A percentile compares a stretch with the other conserved stretches of the same genome.
Conservation (phyloP, 805 yeast species). For the Wickerhamiella kurtzmanii region DNA sequence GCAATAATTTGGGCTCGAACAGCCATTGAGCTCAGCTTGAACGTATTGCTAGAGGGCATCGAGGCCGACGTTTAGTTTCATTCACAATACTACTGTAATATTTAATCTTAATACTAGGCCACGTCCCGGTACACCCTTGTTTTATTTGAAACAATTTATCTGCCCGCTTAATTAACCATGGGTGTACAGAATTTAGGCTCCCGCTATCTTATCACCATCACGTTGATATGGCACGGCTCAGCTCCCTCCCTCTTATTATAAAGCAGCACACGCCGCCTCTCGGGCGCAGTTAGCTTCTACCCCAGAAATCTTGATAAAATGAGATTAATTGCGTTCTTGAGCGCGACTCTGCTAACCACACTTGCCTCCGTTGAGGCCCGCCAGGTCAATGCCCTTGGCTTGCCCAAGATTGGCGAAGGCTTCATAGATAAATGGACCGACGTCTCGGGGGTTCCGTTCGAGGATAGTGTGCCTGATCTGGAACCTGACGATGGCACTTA, state of each 20-base stretch:
- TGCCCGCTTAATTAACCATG: background rate
- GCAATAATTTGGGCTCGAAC: slow-evolving; percentile 79
- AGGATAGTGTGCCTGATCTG: background rate
- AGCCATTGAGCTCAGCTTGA: slow-evolving; percentile 77
- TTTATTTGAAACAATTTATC: too few relatives aligned
- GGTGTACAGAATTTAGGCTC: background rate
- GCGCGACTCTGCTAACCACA: background rate
- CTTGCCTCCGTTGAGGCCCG: background rate
- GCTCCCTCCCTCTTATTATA: background rate
- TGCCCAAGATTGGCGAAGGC: background rate
- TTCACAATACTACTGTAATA: too few relatives aligned
- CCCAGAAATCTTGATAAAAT: background rate
- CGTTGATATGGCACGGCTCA: background rate
- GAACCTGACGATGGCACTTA: background rate
- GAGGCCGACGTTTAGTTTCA: background rate
- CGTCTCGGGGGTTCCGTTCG: background rate
- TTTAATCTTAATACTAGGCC: too few relatives aligned
- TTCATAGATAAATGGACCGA: background rate
- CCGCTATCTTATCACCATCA: too few relatives aligned
- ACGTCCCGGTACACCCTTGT: too few relatives aligned
- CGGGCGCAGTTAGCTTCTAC: background rate
- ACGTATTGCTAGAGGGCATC: slow-evolving; percentile 43
- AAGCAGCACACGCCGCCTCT: background rate
- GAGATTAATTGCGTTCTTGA: background rate
- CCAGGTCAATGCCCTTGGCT: background rate